Percentiles rank a stretch among this genome's conserved stretches.
phyloP scores from a whole-genome alignment of 2,329 filamentous ascomycete species.

The Colletotrichum musae region DNA sequence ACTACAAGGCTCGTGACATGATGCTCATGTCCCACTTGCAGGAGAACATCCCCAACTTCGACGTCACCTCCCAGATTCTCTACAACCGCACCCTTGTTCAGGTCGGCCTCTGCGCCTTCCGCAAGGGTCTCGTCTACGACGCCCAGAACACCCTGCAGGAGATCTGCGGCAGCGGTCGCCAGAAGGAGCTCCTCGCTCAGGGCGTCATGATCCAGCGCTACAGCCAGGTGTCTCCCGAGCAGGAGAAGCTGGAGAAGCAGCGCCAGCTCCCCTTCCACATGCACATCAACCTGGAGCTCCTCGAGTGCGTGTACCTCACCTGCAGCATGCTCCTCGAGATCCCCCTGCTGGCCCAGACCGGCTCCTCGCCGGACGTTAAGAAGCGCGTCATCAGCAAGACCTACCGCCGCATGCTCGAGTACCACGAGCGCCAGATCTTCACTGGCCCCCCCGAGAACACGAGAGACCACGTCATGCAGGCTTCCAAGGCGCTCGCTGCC shows the following conservation, averaged over 20 bases:
- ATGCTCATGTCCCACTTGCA: slow-evolving; percentile 99
- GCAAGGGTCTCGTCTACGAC: slow-evolving; percentile 95
- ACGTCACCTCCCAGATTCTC: slow-evolving; percentile 96
- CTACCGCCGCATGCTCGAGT: slow-evolving; percentile 98
- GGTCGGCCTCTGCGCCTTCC: slow-evolving; percentile 98
- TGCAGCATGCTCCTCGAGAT: slow-evolving; percentile 99
- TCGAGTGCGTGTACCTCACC: slow-evolving; percentile 98
- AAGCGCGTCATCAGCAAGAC: slow-evolving; percentile 99
- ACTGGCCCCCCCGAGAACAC: slow-evolving; percentile 99
- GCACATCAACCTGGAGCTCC: slow-evolving; percentile 99
- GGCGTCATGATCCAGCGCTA: slow-evolving; percentile 99
- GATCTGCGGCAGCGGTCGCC: slow-evolving; percentile 95
- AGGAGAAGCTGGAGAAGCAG: slow-evolving; percentile 97
- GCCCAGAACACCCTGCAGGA: slow-evolving; percentile 98
- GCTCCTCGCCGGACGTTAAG: slow-evolving; percentile 95
- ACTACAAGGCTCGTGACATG: slow-evolving; percentile 98
- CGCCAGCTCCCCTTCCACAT: slow-evolving; percentile 99
- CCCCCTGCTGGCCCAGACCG: slow-evolving; percentile 94
- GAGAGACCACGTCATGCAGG: slow-evolving; percentile 98
- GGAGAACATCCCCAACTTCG: slow-evolving; percentile 96
- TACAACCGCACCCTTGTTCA: slow-evolving; percentile 99
- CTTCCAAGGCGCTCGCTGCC: slow-evolving; percentile 94
- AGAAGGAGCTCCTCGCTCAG: slow-evolving; percentile 98
- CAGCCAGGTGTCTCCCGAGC: slow-evolving; percentile 95
- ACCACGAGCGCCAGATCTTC: slow-evolving; percentile 99